phyloP scores from a whole-genome alignment of 805 yeast genomes.

The Phaffomyces antillensis region DNA sequence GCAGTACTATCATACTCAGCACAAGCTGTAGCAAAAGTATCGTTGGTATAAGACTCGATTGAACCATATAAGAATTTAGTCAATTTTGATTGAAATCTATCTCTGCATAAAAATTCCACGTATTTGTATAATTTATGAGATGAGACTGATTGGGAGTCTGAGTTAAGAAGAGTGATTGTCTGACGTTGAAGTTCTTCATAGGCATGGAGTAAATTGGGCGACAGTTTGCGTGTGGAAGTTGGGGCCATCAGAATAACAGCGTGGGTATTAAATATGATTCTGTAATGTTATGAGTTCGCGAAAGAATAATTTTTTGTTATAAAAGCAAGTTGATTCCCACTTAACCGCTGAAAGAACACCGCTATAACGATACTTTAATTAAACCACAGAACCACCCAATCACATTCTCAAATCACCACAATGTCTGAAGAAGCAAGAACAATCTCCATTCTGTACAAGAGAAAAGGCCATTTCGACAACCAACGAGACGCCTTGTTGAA shows the following conservation, averaged over 20 bases:
- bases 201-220: neutral
- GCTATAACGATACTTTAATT: no score
- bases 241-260: neutral
- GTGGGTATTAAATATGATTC: no score
- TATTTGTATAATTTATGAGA: slow-evolving; percentile 15
- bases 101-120: slow-evolving; percentile 21
- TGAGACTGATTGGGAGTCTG: neutral
- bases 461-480: slow-evolving; percentile 17
- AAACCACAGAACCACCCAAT: no score
- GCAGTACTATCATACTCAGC: neutral
- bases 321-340: neutral
- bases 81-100: slow-evolving; percentile 16
- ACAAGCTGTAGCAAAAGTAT: neutral
- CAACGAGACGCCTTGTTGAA: slow-evolving; percentile 12
- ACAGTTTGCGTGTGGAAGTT: neutral
- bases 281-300: neutral
- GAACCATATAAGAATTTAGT: slow-evolving; percentile 8
- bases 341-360: no score
- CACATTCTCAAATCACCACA: neutral
- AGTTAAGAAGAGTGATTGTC: neutral
- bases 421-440: slow-evolving; percentile 8
- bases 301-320: neutral
- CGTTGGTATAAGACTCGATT: slow-evolving; percentile 1
- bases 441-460: slow-evolving; percentile 13
- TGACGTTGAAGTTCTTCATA: slow-evolving; percentile 2